A percentile compares a stretch with the other conserved stretches of the same genome.
phyloP scores from a whole-genome alignment of 208 protist species.

The Herpetomonas samuelpessoai region DNA sequence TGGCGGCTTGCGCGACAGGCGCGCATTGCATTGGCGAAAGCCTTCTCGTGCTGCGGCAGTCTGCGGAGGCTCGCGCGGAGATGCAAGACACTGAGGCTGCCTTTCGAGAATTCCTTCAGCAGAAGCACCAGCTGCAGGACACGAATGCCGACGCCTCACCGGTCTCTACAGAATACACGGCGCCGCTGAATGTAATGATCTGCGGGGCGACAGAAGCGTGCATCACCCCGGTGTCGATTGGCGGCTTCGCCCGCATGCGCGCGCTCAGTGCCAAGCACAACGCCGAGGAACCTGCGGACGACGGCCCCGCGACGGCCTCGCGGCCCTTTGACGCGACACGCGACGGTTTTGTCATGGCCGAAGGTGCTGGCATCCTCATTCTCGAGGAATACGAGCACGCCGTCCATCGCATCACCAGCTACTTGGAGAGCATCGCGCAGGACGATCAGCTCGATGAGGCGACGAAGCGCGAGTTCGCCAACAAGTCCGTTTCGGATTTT shows the following conservation, averaged over 20 bases:
- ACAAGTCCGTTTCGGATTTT: conserved; percentile 2
- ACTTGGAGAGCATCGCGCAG: not conserved
- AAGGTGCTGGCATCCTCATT: conserved; percentile 95
- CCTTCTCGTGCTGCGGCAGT: conserved; percentile 74
- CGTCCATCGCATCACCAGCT: conserved; percentile 33
- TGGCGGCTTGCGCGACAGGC: conserved; percentile 97
- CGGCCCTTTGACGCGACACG: conserved; percentile 93
- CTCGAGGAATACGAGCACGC: conserved; percentile 94
- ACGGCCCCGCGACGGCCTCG: conserved; percentile 68
- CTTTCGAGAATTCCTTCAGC: not conserved
- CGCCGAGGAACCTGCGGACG: conserved; percentile 2
- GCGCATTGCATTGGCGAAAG: conserved; percentile 96
- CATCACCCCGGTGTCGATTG: conserved; percentile 90
- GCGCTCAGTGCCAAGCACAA: conserved; percentile 95
- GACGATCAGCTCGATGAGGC: not conserved
- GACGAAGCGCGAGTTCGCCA: not conserved
- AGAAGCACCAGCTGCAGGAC: no score
- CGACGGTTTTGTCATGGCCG: conserved; percentile 97
- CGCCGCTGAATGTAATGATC: conserved; percentile 82
- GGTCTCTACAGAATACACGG: conserved; percentile 6
- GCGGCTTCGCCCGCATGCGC: conserved; percentile 91
- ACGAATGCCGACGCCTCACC: not conserved
- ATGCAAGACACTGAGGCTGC: conserved; percentile 59
- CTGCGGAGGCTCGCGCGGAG: conserved; percentile 44
- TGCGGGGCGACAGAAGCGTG: conserved; percentile 94